Evolutionary conservation across 768 basidiomycete species (phyloP), one percentile per base, ranked within the genome.

Genomic region (Clavulina sp.): DNA sequence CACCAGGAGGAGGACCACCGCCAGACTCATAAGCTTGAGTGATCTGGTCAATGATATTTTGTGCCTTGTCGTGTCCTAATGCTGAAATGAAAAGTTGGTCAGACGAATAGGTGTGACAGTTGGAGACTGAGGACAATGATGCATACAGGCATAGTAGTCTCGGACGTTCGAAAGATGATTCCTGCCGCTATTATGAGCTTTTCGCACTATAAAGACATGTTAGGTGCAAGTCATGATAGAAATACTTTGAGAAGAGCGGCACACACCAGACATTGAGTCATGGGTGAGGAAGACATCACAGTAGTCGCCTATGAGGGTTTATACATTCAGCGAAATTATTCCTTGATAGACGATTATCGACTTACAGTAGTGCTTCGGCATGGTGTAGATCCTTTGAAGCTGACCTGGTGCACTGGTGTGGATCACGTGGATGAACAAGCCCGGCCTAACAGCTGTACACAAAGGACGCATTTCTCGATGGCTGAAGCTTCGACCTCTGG

Each of bases 31-130:
- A 95, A 24, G 84, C 80, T 21, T 84, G 80, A 33, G 89, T 92
- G 66, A 99, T 97, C 66, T 93, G 87, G 74, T 99, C 93, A 63
- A 99, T 97, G 64, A 97, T 89, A 60, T 70, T 88, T 66, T 99
- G 95, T 18, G 93, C 92, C 66, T 93, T 93, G 74, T 97, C 92
- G 66, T 96, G 89, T 52, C 69, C 69, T 49, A 71, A 59, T 9
- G 62, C 67, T 68, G 57, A 52, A 52, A 36, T 56, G 54, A 44
- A 57, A 13, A 9, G 2, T n/a, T 31, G 33, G 3, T 38, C 18
- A 28, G 30, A 18, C 36, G 18, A 47, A n/a, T 21, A 2, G 18
- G 31, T 5, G 36, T 33, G 32, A 1, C 23, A 31, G 34, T 29
- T 44, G 49, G 47, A 50, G 19, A 41, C 30, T n/a, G 26, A n/a